A percentile compares a stretch with the other conserved stretches of the same genome.
These are phyloP conservation scores for Tausonia pullulans DNA, from an alignment of 1,284 basidiomycete genomes.

Conservation along the genomic window DNA sequence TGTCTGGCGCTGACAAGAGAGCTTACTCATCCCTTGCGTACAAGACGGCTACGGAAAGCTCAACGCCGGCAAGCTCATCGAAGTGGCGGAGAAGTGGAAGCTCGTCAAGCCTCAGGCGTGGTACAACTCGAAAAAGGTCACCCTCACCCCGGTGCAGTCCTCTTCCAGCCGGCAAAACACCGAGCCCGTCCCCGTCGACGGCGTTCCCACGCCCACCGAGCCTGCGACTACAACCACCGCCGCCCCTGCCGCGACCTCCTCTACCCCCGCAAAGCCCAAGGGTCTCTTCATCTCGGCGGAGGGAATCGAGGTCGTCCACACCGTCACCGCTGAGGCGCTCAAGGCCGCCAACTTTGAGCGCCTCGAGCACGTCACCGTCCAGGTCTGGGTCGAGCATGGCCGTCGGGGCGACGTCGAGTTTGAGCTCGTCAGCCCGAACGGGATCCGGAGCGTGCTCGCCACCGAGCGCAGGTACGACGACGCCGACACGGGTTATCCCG, in stretches of 20 bases:
- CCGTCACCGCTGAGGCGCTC: constrained; percentile 61
- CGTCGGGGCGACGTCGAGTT: constrained; percentile 88
- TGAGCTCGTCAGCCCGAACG: constrained; percentile 71
- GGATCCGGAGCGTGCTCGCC: constrained; percentile 75
- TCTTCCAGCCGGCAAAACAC: not conserved
- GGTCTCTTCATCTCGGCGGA: constrained; percentile 45
- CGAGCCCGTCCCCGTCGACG: not conserved
- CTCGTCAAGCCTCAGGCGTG: constrained; percentile 91
- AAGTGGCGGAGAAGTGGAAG: constrained; percentile 68
- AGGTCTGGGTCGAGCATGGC: constrained; percentile 83
- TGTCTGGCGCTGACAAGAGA: not conserved
- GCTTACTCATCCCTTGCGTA: not conserved
- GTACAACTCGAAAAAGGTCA: constrained; percentile 45
- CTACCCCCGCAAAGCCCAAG: constrained; percentile 2
- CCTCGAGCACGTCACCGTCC: constrained; percentile 86
- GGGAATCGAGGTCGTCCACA: constrained; percentile 57
- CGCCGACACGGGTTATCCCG: constrained; percentile 62
- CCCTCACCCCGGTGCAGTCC: constrained; percentile 19
- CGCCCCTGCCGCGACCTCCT: not conserved
- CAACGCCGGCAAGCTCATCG: constrained; percentile 73
- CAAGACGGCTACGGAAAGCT: constrained; percentile 76
- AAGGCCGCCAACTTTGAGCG: constrained; percentile 65
- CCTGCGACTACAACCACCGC: not conserved
- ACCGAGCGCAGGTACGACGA: constrained; percentile 58
- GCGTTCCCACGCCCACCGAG: not conserved